Base-by-base conservation (phyloP, 345 rosid genomes). In the Triadica sebifera region DNA sequence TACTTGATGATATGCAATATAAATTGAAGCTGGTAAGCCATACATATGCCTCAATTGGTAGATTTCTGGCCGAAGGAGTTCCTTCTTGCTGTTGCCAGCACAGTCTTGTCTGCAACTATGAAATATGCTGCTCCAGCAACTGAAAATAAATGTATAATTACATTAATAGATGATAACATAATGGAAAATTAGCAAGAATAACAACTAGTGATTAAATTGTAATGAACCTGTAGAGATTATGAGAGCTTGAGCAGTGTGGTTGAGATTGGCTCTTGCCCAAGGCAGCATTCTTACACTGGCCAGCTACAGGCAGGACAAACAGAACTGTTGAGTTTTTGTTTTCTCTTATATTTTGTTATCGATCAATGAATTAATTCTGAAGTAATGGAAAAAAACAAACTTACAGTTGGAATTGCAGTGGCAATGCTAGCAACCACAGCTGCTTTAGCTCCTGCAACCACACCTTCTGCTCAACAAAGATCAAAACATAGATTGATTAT, bases 161-260 rank as follows among this genome's bases (percentile, higher is more conserved):
- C 38, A 62, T 62, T 37, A 71, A 45, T 37, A 55, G 58, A 63
- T 29, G 43, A 11, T 9, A 13, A 77, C 55, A 77, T 8, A 5
- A 69, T 12, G 19, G 4, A 9, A 15, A 39, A 13, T 8, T 19
- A 17, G n/a, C 11, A 5, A 37, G 3, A 13, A 10, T 29, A 8
- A 63, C 41, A 7, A 52, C 29, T 2, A 3, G 4, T 64, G 19
- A 55, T 45, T 13, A 45, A 56, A 63, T 8, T 20, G 47, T 25
- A 55, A 20, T 39, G n/a, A 41, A 87, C 91, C 91, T 76, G 91
- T 82, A 67, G 95, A 92, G 68, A 94, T 73, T 55, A 94, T 87
- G 70, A 94, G 98, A 77, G 98, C 98, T 79, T 94, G 98, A 73
- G 97, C 97, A 20, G 97, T 87, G 84, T 78, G 92, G 79, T 92